Base-by-base conservation (phyloP, 371 early-diverging fungal species). In the Rhizomucor miehei region DNA sequence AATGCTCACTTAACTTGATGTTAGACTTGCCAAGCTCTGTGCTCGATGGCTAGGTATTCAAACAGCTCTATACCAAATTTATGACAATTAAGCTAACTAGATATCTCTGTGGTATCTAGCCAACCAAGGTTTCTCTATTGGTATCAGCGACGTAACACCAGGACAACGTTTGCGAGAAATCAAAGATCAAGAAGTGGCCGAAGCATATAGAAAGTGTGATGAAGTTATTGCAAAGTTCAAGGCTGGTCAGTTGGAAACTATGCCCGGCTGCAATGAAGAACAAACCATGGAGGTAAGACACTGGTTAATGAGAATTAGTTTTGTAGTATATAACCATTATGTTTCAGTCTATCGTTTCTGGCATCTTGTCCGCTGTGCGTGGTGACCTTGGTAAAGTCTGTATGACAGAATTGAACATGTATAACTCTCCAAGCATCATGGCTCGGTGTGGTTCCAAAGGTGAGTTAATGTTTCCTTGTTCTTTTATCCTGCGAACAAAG, bases 381-480 rank as follows among this genome's bases (percentile, higher is more conserved):
- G 99, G 98, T 73, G 90, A 92, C 56, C 90, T 94, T 52, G 98
- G 98, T 77, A 88, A 90, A 61, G 86, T 94, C 57, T 99, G 99
- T 80, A 85, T 96, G 83, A 81, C 86, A 21, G 94, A 96, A 69
- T 77, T 99, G 47, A 91, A 90, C 71, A 88, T 84, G 70, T 86
- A 92, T 75, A 99, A 99, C 63, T 92, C 99, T 8, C 98, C 99
- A 1, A 82, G 97, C 56, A 97, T 94, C 77, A 99, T 99, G 99
- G 92, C 94, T 23, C 85, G 90, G 17, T 97, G 97, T 73, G 99
- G 98, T 29, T 97, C 97, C 54, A 98, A 99, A 73, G 97, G 90
- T 85, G 72, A 44, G 38, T 9, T 38, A n/a, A n/a, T n/a, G n/a
- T n/a, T n/a, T n/a, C n/a, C n/a, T n/a, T n/a, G n/a, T n/a, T n/a